Conservation (phyloP, 2,329 filamentous ascomycete species). For the Cladobotryum protrusum region DNA sequence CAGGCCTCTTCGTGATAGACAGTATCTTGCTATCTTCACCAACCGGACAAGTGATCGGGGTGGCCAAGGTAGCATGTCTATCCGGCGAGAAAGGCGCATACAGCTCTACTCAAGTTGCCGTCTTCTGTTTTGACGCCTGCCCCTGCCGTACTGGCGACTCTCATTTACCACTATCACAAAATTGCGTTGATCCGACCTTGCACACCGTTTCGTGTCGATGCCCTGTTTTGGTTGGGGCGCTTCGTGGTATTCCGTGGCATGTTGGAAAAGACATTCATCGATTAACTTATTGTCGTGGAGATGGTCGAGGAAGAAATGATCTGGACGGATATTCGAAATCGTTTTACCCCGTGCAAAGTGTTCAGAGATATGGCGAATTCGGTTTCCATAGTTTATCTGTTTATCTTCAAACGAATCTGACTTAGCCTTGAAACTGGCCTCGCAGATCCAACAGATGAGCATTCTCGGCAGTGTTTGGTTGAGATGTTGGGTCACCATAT, state of each 20-base stretch:
- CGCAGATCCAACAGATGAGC: conserved; percentile 47
- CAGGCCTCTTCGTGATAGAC: too few species aligned
- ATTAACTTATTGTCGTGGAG: conserved; percentile 25
- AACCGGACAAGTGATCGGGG: too few species aligned
- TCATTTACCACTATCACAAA: neutral
- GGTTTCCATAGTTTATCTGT: conserved; percentile 25
- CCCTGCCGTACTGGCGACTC: neutral
- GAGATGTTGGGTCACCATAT: conserved; percentile 36
- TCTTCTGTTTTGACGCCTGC: too few species aligned
- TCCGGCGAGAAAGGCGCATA: too few species aligned
- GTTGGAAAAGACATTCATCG: conserved; percentile 16
- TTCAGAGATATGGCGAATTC: conserved; percentile 44
- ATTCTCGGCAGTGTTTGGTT: conserved; percentile 25
- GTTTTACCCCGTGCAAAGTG: conserved; percentile 33
- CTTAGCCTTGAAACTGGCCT: conserved; percentile 26
- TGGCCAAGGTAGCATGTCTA: too few species aligned
- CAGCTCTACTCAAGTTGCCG: too few species aligned
- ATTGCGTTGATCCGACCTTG: neutral
- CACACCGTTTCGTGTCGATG: neutral
- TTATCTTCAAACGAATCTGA: conserved; percentile 5
- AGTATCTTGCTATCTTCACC: too few species aligned
- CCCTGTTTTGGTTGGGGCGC: conserved; percentile 7
- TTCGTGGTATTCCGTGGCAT: conserved; percentile 4
- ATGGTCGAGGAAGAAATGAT: conserved; percentile 37
- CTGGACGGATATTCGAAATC: conserved; percentile 27